Base-by-base conservation (phyloP, 2,329 filamentous ascomycete genomes). In the Beauveria sp. region DNA sequence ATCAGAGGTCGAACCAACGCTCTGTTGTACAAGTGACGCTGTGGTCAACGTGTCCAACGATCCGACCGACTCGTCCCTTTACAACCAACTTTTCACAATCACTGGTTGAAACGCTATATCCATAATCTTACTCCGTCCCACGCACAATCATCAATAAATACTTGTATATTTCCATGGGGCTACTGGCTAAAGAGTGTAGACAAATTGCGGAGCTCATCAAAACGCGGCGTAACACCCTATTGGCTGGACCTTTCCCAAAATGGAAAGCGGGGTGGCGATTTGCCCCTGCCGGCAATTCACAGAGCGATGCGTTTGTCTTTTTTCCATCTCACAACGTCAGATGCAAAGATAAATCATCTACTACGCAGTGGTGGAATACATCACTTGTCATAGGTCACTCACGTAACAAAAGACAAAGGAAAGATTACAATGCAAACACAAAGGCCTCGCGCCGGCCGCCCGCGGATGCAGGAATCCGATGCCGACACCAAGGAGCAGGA, bases 401-500 rank as follows among this genome's bases (percentile, higher is more conserved):
- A 38, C 34, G 14, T 38, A 14, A 16, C 34, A 12, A 14, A 16
- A 16, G 5, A 38, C 34, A 12, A 12, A 5, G 24, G 20, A 16
- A n/a, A 54, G 0, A 22, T 18, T 28, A 46, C 14, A 34, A 62
- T 62, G 60, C 38, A 57, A 18, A 24, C 60, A 10, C 52, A 57
- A 51, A 57, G 45, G 22, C 54, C 60, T 18, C 60, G 60, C n/a
- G 53, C 53, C 5, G 53, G 60, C 45, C 60, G 60, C 12, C 60
- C 60, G 26, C 60, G 60, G 2, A 57, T 62, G 53, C 45, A 50
- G 45, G 60, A 62, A 1, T 18, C 46, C 9, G 12, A 20, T n/a
- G 22, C 52, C 45, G 43, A 57, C 53, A 22, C 20, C 14, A 56
- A 43, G 1, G 38, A 28, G 9, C 52, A 57, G n/a, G 60, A 62